Percentiles rank a stretch among this genome's conserved stretches.
Conservation (phyloP, 1,139 yeast genomes). For the Geotrichum aggregatum region DNA sequence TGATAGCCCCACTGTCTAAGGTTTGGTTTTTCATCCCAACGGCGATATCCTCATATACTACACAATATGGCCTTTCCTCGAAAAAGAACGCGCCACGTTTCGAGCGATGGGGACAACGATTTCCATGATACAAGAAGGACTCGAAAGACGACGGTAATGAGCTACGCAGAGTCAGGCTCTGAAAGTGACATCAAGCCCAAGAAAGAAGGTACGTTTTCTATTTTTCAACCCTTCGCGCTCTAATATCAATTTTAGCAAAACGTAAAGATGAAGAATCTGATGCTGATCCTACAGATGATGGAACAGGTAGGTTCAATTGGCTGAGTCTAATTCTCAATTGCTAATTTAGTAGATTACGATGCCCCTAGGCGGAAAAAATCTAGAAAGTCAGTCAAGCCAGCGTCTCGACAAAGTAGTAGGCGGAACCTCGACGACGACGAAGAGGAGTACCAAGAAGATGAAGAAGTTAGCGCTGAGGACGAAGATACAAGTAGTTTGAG, state of each 20-base stretch:
- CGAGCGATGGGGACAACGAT: conserved; percentile 13
- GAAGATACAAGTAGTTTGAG: conserved; percentile 21
- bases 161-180: conserved; percentile 14
- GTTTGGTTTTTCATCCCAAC: not conserved
- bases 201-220: not conserved
- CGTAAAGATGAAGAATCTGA: conserved; percentile 23
- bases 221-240: not conserved
- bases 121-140: conserved; percentile 19
- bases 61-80: conserved; percentile 4
- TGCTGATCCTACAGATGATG: conserved; percentile 14
- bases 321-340: not conserved
- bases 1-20: not conserved
- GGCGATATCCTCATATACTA: not conserved
- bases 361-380: conserved; percentile 18
- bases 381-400: conserved; percentile 21
- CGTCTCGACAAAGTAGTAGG: conserved; percentile 12
- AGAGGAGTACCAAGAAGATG: conserved; percentile 27
- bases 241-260: conserved; percentile 7
- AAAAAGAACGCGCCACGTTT: conserved; percentile 9
- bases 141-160: conserved; percentile 18
- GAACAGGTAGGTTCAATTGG: conserved; percentile 16
- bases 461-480: conserved; percentile 22
- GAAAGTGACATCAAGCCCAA: conserved; percentile 11
- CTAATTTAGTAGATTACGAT: conserved; percentile 1
- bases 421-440: conserved; percentile 29